These are phyloP conservation scores for Hypoxylon sp. DNA, from an alignment of 2,329 filamentous ascomycete genomes.

Conservation along the genomic window DNA sequence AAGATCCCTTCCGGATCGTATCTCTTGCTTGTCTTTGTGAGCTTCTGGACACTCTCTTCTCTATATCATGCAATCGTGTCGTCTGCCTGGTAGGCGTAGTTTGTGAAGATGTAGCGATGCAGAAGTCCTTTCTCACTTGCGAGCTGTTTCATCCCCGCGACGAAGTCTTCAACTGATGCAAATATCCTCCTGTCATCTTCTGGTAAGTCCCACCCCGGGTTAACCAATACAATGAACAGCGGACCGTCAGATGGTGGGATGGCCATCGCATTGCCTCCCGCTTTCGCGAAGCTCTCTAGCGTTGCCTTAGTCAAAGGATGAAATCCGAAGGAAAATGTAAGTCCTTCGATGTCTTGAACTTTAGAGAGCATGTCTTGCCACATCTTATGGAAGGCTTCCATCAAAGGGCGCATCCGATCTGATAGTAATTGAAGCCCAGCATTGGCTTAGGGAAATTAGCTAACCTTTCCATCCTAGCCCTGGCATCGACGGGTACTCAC, in stretches of 20 bases:
- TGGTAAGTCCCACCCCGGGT: conserved; percentile 34
- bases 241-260: conserved; percentile 40
- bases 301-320: conserved; percentile 37
- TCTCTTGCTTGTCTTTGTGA: conserved; percentile 24
- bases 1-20: conserved; percentile 35
- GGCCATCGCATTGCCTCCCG: conserved; percentile 39
- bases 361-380: conserved; percentile 35
- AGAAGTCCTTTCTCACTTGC: conserved; percentile 28
- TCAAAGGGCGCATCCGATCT: conserved; percentile 26
- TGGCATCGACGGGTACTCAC: neutral
- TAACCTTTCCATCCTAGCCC: no score
- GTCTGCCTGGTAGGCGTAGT: conserved; percentile 32
- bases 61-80: conserved; percentile 31
- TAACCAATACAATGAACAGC: conserved; percentile 41
- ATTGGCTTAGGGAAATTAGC: conserved; percentile 30
- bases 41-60: conserved; percentile 17
- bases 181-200: conserved; percentile 34
- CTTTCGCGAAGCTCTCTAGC: conserved; percentile 35
- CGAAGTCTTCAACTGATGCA: conserved; percentile 18
- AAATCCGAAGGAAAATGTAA: conserved; percentile 42
- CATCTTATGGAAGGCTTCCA: conserved; percentile 33
- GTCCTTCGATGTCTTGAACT: conserved; percentile 37
- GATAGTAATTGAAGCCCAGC: conserved; percentile 32
- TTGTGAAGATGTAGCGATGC: conserved; percentile 38
- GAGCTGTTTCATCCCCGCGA: conserved; percentile 8